phyloP scores from a whole-genome alignment of 2,329 filamentous ascomycete species.

The Basipetospora chlamydospora region DNA sequence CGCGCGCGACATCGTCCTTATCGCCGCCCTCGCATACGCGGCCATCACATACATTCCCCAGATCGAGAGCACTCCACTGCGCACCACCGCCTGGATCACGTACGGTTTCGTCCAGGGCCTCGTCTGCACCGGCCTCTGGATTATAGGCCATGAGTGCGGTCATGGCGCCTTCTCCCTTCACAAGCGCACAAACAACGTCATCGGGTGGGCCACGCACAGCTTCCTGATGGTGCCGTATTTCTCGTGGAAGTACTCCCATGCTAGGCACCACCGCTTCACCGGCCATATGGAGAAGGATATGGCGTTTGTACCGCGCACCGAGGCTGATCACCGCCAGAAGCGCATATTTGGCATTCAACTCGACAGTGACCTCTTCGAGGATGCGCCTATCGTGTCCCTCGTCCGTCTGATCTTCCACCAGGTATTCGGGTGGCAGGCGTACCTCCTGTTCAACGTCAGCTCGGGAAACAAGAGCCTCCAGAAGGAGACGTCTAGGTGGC shows the following conservation, averaged over 20 bases:
- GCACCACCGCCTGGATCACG: conserved; percentile 34
- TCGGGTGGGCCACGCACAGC: conserved; percentile 53
- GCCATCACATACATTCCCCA: conserved; percentile 39
- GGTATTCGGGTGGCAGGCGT: conserved; percentile 48
- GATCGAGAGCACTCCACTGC: conserved; percentile 27
- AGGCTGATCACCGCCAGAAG: conserved; percentile 20
- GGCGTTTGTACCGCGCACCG: conserved; percentile 42
- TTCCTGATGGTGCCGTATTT: conserved; percentile 55
- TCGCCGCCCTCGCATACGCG: conserved; percentile 30
- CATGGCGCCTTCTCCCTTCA: conserved; percentile 57
- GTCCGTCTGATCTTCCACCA: conserved; percentile 45
- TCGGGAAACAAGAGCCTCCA: conserved; percentile 33
- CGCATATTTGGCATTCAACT: conserved; percentile 23
- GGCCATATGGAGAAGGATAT: conserved; percentile 56
- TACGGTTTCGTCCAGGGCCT: conserved; percentile 61
- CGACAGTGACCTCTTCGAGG: conserved; percentile 43
- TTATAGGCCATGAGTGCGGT: conserved; percentile 93
- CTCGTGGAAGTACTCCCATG: conserved; percentile 58
- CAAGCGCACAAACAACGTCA: conserved; percentile 39
- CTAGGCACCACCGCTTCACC: conserved; percentile 54
- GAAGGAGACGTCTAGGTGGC: conserved; percentile 23
- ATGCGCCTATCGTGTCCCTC: conserved; percentile 43
- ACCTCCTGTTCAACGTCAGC: conserved; percentile 45
- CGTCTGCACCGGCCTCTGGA: conserved; percentile 89
- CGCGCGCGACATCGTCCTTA: conserved; percentile 37